A percentile compares a stretch with the other conserved stretches of the same genome.
Evolutionary conservation across 2,329 filamentous ascomycete species (phyloP).

Genomic region (Byssothecium circinans): DNA sequence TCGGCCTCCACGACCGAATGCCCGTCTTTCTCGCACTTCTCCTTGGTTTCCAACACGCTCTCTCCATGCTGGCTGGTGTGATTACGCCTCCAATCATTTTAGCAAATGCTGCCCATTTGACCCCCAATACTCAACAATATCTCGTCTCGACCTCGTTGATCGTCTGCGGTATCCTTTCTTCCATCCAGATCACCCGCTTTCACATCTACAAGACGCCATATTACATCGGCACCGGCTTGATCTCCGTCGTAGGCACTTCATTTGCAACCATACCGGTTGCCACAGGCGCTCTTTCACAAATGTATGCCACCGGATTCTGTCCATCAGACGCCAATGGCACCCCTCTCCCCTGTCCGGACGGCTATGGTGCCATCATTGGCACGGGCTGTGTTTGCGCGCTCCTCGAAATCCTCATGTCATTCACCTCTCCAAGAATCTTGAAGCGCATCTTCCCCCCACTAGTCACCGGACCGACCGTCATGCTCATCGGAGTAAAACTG

Average conservation of each 20-base stretch:
- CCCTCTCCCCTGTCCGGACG: constrained; percentile 72
- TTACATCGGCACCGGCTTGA: constrained; percentile 66
- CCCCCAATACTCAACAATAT: constrained; percentile 66
- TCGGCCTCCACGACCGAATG: constrained; percentile 78
- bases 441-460: constrained; percentile 78
- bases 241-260: constrained; percentile 78
- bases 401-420: constrained; percentile 73
- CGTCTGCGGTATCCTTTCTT: constrained; percentile 73
- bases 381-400: constrained; percentile 56
- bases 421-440: constrained; percentile 69
- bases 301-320: constrained; percentile 75
- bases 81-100: constrained; percentile 80
- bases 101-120: constrained; percentile 65
- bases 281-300: constrained; percentile 70
- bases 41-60: constrained; percentile 76
- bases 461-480: constrained; percentile 68
- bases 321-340: constrained; percentile 62
- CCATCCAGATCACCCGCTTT: constrained; percentile 76
- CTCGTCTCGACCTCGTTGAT: constrained; percentile 78
- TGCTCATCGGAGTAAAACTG: constrained; percentile 73
- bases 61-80: constrained; percentile 69
- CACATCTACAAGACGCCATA: constrained; percentile 73
- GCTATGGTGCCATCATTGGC: constrained; percentile 74
- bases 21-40: constrained; percentile 73
- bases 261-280: constrained; percentile 77